These are phyloP conservation scores for Rostrohypoxylon terebratum DNA, from an alignment of 495 filamentous ascomycete species.

Conservation along the genomic window DNA sequence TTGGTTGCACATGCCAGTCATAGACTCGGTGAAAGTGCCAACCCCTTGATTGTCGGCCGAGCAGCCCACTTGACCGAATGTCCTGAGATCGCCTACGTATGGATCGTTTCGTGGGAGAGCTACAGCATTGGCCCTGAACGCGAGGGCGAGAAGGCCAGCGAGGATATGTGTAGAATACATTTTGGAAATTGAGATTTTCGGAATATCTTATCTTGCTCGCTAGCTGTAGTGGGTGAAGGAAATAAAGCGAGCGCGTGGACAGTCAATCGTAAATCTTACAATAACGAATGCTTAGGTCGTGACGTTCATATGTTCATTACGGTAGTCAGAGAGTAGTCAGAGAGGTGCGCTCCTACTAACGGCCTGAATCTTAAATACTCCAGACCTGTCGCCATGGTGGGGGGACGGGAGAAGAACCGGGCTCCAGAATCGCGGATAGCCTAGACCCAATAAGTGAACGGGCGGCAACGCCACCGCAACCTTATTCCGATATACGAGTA, in stretches of 20 bases:
- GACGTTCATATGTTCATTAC: not conserved
- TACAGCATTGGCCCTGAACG: not conserved
- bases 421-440: constrained; percentile 1
- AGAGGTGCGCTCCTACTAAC: not conserved
- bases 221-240: not conserved
- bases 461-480: constrained; percentile 1
- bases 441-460: constrained; percentile 12
- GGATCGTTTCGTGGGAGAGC: constrained; percentile 20
- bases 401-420: not conserved
- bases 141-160: constrained; percentile 10
- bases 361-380: constrained; percentile 32
- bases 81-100: constrained; percentile 39
- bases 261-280: constrained; percentile 18
- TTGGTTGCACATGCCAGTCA: constrained; percentile 25
- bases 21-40: constrained; percentile 39
- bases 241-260: not conserved
- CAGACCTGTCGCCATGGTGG: constrained; percentile 7
- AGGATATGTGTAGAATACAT: constrained; percentile 24
- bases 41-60: constrained; percentile 33
- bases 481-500: constrained; percentile 17
- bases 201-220: not conserved
- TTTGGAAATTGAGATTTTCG: not conserved
- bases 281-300: constrained; percentile 4
- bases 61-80: constrained; percentile 23
- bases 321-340: constrained; percentile 14